Conservation (phyloP, 75 land plant species). For the Pinus tabuliformis region DNA sequence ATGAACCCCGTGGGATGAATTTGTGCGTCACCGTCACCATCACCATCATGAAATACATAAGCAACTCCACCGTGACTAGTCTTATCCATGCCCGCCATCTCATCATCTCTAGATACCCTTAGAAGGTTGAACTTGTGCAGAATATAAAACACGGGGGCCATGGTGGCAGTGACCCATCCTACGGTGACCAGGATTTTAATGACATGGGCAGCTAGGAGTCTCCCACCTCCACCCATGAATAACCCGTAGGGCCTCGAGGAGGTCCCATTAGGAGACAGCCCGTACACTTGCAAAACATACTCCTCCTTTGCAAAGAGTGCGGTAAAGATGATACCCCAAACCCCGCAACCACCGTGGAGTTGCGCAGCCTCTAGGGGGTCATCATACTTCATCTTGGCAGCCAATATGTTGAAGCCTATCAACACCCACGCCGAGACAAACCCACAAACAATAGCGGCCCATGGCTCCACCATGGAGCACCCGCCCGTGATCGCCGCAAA, state of each 20-base stretch:
- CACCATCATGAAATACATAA: slow-evolving; percentile 32
- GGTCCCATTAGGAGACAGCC: not conserved
- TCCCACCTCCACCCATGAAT: slow-evolving; percentile 66
- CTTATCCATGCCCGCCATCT: slow-evolving; percentile 64
- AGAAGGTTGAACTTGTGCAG: slow-evolving; percentile 34
- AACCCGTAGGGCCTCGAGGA: slow-evolving; percentile 38
- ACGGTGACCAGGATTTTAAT: slow-evolving; percentile 39
- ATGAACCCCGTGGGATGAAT: slow-evolving; percentile 15
- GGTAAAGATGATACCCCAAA: slow-evolving; percentile 82
- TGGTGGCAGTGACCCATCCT: slow-evolving; percentile 55
- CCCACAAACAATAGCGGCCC: slow-evolving; percentile 79
- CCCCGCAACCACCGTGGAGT: slow-evolving; percentile 89
- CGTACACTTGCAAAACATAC: slow-evolving; percentile 45
- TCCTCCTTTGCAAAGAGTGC: slow-evolving; percentile 71
- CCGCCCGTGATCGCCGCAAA: slow-evolving; percentile 81
- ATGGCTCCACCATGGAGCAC: slow-evolving; percentile 78
- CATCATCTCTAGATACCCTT: slow-evolving; percentile 54
- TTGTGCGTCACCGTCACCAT: slow-evolving; percentile 32
- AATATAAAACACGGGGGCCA: slow-evolving; percentile 49
- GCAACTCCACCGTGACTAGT: slow-evolving; percentile 58
- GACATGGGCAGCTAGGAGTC: slow-evolving; percentile 45
- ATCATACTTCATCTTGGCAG: slow-evolving; percentile 16
- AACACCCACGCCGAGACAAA: slow-evolving; percentile 69
- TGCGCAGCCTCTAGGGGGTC: slow-evolving; percentile 71
- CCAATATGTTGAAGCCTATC: slow-evolving; percentile 61